phyloP scores from a whole-genome alignment of 116 monocot species.

The Papilionanthe hybrid region DNA sequence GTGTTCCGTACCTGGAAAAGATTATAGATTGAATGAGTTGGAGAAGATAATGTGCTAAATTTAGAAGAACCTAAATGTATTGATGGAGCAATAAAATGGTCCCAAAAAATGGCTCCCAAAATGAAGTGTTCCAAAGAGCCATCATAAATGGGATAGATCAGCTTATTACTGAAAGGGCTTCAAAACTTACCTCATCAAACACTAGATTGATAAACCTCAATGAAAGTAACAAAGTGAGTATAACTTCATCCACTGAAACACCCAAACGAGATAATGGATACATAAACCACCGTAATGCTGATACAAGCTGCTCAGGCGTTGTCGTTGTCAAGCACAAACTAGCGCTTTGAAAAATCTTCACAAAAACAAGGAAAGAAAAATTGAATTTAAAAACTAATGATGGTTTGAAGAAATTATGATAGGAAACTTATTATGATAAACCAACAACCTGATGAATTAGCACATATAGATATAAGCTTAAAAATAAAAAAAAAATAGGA shows the following conservation, averaged over 20 bases:
- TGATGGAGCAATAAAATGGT: background rate
- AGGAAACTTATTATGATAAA: background rate
- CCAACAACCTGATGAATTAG: background rate
- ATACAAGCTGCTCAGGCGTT: constrained; percentile 93
- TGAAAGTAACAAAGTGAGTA: constrained; percentile 87
- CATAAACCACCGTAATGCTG: constrained; percentile 90
- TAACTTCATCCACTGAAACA: constrained; percentile 85
- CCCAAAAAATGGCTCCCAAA: background rate
- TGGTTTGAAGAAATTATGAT: background rate
- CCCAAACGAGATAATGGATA: constrained; percentile 54
- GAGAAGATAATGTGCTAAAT: background rate
- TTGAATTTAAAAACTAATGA: background rate
- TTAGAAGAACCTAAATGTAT: background rate
- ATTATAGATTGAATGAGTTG: background rate
- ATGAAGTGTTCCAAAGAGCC: background rate
- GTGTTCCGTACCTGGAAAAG: constrained; percentile 68
- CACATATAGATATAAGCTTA: background rate
- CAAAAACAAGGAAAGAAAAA: constrained; percentile 3
- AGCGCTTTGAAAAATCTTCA: constrained; percentile 94
- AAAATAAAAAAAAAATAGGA: background rate
- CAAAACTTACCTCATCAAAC: constrained; percentile 80
- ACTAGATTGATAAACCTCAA: constrained; percentile 95
- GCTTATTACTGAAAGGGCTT: background rate
- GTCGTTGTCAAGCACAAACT: constrained; percentile 92
- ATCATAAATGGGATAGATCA: background rate